Evolutionary conservation across 2,329 filamentous ascomycete genomes (phyloP), one percentile per base, ranked within the genome.

Genomic region (Didymellaceae sp.): DNA sequence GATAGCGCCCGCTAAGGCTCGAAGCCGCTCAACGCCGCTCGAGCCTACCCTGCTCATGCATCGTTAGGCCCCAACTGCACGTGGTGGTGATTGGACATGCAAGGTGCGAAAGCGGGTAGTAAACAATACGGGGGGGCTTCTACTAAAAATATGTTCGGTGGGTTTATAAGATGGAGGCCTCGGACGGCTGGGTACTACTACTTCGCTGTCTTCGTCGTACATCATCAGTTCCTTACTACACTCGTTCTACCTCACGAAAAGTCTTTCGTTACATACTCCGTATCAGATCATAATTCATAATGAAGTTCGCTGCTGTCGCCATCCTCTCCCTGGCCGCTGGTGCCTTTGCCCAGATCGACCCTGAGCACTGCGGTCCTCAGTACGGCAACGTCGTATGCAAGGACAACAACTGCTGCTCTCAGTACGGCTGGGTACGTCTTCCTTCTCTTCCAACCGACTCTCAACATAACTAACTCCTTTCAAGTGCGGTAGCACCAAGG

Each of bases 341-440:
- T 9, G 65, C 52, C 26, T 45, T 70, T 20, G 67, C 67, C n/a
- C 67, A 70, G 47, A 22, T 53, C 18, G 38, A 47, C 39, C 50
- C 50, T 32, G 62, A 58, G 45, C 71, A 73, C 47, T 75, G 72
- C 53, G 72, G 72, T 7, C 70, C 72, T 10, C 25, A 62, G 24
- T 68, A 70, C 47, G 54, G 57, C 35, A 70, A 72, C 26, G 54
- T 66, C 31, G 55, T 66, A 21, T 75, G 71, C 57, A 69, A 61
- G 32, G 51, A 58, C 8, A 63, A 58, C 35, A 66, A 68, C 52
- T 75, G 72, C 63, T 75, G 71, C 72, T 70, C 65, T 39, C 66
- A 68, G 50, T 68, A 72, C 43, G 69, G 67, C 57, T 71, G 67
- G 62, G 65, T 68, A 59, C 16, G 60, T 56, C 26, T 8, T 28